phyloP scores from a whole-genome alignment of 176 grass and related monocot genomes.

The Raddia distichophylla region DNA sequence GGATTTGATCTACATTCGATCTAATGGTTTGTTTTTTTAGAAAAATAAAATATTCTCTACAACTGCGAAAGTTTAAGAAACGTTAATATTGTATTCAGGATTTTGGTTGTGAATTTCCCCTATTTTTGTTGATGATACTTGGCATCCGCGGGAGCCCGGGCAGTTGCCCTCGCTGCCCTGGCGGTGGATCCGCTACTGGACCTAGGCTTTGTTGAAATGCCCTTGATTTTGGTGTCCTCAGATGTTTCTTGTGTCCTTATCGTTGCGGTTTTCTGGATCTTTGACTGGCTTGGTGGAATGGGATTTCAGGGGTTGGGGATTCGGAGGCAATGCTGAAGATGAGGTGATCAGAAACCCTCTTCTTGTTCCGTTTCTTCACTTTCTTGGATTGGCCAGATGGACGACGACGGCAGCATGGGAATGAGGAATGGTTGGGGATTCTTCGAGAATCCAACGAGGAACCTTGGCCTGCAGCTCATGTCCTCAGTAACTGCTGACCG shows the following conservation, averaged over 20 bases:
- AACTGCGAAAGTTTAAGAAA: too few relatives aligned
- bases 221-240: not conserved
- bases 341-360: constrained; percentile 30
- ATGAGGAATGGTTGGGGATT: constrained; percentile 53
- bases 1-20: too few relatives aligned
- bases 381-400: constrained; percentile 42
- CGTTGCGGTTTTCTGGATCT: not conserved
- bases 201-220: constrained; percentile 41
- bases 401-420: constrained; percentile 60
- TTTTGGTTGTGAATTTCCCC: too few relatives aligned
- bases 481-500: constrained; percentile 48
- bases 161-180: too few relatives aligned
- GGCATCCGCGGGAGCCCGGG: too few relatives aligned
- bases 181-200: too few relatives aligned
- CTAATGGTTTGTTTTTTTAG: too few relatives aligned
- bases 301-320: constrained; percentile 23
- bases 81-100: too few relatives aligned
- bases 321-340: constrained; percentile 37
- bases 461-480: constrained; percentile 63
- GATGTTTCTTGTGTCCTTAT: not conserved
- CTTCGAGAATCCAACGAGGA: constrained; percentile 49
- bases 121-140: too few relatives aligned
- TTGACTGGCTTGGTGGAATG: constrained; percentile 24
- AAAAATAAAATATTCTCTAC: too few relatives aligned
- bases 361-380: not conserved